phyloP scores from a whole-genome alignment of 768 basidiomycete genomes.

The Mycena polygramma region DNA sequence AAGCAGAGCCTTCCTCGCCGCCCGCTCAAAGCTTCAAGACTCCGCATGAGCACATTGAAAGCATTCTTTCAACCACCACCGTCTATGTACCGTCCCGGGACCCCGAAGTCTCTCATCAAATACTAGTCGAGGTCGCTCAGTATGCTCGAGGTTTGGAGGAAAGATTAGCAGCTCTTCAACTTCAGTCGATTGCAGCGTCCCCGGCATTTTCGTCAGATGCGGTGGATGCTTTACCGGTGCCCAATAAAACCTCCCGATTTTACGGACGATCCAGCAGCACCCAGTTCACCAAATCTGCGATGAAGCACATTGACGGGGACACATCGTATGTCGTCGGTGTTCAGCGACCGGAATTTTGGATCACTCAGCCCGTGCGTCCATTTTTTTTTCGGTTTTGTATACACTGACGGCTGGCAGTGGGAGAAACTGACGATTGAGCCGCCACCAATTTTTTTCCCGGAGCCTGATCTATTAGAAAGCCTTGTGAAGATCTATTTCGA shows the following conservation, averaged over 20 bases:
- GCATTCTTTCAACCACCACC: constrained; percentile 11
- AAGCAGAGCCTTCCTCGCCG: neutral
- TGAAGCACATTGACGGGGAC: constrained; percentile 16
- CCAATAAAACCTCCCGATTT: neutral
- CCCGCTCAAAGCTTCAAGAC: neutral
- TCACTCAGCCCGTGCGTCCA: constrained; percentile 8
- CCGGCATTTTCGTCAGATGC: no score
- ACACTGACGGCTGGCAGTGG: constrained; percentile 47
- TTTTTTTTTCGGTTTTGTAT: neutral
- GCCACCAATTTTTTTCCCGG: constrained; percentile 55
- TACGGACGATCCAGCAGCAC: constrained; percentile 25
- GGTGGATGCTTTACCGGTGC: no score
- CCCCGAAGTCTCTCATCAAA: neutral
- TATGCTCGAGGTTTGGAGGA: constrained; percentile 33
- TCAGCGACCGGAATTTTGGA: constrained; percentile 39
- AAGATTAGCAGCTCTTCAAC: constrained; percentile 2
- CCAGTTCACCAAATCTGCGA: constrained; percentile 12
- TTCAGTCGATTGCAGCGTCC: neutral
- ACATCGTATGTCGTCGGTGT: neutral
- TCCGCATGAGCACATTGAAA: neutral
- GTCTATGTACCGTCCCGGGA: constrained; percentile 21
- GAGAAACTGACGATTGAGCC: constrained; percentile 45
- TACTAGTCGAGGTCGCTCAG: constrained; percentile 23
- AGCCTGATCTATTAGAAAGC: constrained; percentile 57
- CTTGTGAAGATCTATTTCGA: constrained; percentile 74